These are phyloP conservation scores for Cladosporium colombiae DNA, from an alignment of 2,329 filamentous ascomycete species.

Conservation along the genomic window DNA sequence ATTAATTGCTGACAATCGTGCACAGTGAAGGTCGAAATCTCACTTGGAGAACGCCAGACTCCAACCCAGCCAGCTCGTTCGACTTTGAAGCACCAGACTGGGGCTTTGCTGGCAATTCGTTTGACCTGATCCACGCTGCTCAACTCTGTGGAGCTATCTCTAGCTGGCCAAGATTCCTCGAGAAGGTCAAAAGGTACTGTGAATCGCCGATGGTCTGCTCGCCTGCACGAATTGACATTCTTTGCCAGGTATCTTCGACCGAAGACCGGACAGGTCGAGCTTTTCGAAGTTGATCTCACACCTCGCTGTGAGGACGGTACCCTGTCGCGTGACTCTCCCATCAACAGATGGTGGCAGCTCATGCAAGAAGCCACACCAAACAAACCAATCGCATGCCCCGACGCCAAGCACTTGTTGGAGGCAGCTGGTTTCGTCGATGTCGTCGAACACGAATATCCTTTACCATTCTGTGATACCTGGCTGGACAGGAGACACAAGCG, in stretches of 20 bases:
- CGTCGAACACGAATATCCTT: slow-evolving; percentile 61
- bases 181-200: slow-evolving; percentile 66
- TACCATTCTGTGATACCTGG: slow-evolving; percentile 66
- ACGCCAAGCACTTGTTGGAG: slow-evolving; percentile 63
- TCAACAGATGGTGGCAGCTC: slow-evolving; percentile 69
- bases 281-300: slow-evolving; percentile 83
- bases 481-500: slow-evolving; percentile 58
- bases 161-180: slow-evolving; percentile 58
- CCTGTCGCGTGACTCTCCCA: slow-evolving; percentile 53
- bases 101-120: slow-evolving; percentile 66
- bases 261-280: slow-evolving; percentile 71
- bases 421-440: slow-evolving; percentile 79
- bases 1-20: neutral
- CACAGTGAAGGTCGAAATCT: slow-evolving; percentile 5
- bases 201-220: neutral
- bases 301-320: slow-evolving; percentile 71
- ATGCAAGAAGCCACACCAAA: slow-evolving; percentile 69
- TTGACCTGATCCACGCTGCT: slow-evolving; percentile 81
- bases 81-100: slow-evolving; percentile 84
- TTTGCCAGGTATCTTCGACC: slow-evolving; percentile 69
- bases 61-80: slow-evolving; percentile 27
- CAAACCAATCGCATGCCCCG: slow-evolving; percentile 66
- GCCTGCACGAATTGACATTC: slow-evolving; percentile 8
- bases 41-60: slow-evolving; percentile 25
- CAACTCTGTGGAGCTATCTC: slow-evolving; percentile 76